Percentiles rank a stretch among this genome's conserved stretches.
These are phyloP conservation scores for Aurantiochytrium sp. DNA, from an alignment of 108 stramenopile species.

Conservation along the genomic window DNA sequence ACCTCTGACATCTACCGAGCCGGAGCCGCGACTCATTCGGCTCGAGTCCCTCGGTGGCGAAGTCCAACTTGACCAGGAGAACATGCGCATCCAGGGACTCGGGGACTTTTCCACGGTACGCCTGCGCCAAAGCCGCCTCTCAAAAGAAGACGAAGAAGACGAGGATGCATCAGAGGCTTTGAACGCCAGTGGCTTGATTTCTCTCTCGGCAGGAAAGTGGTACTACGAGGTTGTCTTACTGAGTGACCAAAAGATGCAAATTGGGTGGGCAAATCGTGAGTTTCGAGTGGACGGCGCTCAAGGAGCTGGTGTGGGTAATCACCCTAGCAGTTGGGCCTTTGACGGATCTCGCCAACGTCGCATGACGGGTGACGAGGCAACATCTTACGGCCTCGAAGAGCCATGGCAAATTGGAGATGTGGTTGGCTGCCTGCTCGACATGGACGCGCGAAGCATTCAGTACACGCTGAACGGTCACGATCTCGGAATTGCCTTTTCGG, in stretches of 20 bases:
- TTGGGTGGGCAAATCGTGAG: slow-evolving; percentile 41
- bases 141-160: not conserved
- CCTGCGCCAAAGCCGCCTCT: not conserved
- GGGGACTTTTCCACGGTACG: not conserved
- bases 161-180: too few species aligned
- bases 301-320: slow-evolving; percentile 48
- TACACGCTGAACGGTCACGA: slow-evolving; percentile 45
- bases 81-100: not conserved
- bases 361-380: slow-evolving; percentile 30
- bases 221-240: slow-evolving; percentile 44
- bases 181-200: not conserved
- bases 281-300: slow-evolving; percentile 29
- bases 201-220: slow-evolving; percentile 29
- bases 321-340: slow-evolving; percentile 40
- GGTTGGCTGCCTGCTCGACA: slow-evolving; percentile 39
- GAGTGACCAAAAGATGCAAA: slow-evolving; percentile 48
- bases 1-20: too few species aligned
- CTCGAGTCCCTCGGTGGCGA: not conserved
- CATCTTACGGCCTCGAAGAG: slow-evolving; percentile 29
- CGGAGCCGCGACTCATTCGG: too few species aligned
- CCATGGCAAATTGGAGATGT: slow-evolving; percentile 44
- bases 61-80: not conserved
- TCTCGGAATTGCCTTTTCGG: slow-evolving; percentile 38
- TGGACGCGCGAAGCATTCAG: slow-evolving; percentile 24
- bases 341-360: slow-evolving; percentile 40